These are phyloP conservation scores for Gypsophila paniculata DNA, from an alignment of 179 eudicot genomes.

Conservation along the genomic window DNA sequence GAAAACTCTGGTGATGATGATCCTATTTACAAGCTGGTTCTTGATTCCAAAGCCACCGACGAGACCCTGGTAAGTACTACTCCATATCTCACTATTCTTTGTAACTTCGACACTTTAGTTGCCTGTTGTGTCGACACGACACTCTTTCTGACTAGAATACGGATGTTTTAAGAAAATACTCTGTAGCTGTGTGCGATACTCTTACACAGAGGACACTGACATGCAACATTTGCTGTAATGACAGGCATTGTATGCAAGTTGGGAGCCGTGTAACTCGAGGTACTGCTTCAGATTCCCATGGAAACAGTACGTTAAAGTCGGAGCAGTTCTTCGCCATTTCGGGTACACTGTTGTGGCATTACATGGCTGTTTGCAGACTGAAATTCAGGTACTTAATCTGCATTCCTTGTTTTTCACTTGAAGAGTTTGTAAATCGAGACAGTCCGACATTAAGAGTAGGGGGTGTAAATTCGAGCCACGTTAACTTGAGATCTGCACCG, in stretches of 20 bases:
- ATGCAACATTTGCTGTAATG: not conserved
- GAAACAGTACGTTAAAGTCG: slow-evolving; percentile 44
- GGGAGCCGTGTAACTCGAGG: slow-evolving; percentile 44
- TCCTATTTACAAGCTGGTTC: slow-evolving; percentile 40
- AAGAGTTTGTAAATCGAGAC: not conserved
- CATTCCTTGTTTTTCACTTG: too few species aligned
- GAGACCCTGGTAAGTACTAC: slow-evolving; percentile 36
- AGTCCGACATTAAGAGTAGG: not conserved
- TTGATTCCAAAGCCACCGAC: slow-evolving; percentile 43
- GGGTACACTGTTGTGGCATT: slow-evolving; percentile 45
- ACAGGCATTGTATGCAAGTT: slow-evolving; percentile 51
- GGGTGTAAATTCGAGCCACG: not conserved
- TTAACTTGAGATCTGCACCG: not conserved
- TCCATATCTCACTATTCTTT: not conserved
- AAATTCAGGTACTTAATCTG: slow-evolving; percentile 36
- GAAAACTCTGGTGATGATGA: slow-evolving; percentile 32
- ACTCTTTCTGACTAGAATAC: too few species aligned
- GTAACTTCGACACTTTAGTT: not conserved
- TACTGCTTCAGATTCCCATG: slow-evolving; percentile 38
- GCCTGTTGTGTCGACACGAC: too few species aligned
- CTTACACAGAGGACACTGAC: too few species aligned
- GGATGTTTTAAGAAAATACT: too few species aligned
- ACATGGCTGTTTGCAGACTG: slow-evolving; percentile 47
- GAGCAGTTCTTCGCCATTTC: slow-evolving; percentile 45
- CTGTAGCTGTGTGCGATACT: too few species aligned